Base-by-base conservation (phyloP, 257 asterid species). In the Fraxinus americana region DNA sequence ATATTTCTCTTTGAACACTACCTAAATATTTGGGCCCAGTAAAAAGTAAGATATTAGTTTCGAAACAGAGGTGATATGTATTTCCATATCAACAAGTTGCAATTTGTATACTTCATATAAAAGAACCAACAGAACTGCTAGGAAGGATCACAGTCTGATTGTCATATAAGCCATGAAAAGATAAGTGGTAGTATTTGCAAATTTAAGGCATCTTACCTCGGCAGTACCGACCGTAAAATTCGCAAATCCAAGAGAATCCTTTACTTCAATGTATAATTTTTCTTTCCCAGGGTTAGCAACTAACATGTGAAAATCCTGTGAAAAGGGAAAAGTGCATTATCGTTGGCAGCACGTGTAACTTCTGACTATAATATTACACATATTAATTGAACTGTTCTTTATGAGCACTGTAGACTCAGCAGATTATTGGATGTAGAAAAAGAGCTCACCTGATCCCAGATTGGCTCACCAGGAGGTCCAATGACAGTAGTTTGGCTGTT, bases 401-500 rank as follows among this genome's bases (percentile, higher is more conserved):
- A 25, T 63, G 17, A 63, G 35, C 35, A 59, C 21, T 25, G 69
- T 10, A 63, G 69, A 63, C 19, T 25, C 35, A 73, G 76, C 48
- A 17, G 50, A 61, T 29, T 36, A 16, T 4, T 34, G 66, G 36
- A 73, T 66, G 54, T 71, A 45, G 67, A 30, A 66, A 48, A 70
- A 48, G 67, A 82, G 73, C 83, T 86, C 83, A 89, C 99, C 93
- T 96, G 99, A 88, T 96, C 92, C 99, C 99, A 96, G 54, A 96
- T 93, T 63, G 99, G 99, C 83, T 94, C 91, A 57, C 99, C 98
- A 61, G 99, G 99, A 78, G 97, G 97, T 65, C 99, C 99, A 59
- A 88, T 90, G 66, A 96, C 97, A 32, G 98, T 92, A 50, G 99
- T 96, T 87, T 91, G 96, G 85, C 99, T 96, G 87, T 96, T 92